A percentile compares a stretch with the other conserved stretches of the same genome.
Evolutionary conservation across 805 yeast species (phyloP).

Genomic region (Myxozyma nipponensis): DNA sequence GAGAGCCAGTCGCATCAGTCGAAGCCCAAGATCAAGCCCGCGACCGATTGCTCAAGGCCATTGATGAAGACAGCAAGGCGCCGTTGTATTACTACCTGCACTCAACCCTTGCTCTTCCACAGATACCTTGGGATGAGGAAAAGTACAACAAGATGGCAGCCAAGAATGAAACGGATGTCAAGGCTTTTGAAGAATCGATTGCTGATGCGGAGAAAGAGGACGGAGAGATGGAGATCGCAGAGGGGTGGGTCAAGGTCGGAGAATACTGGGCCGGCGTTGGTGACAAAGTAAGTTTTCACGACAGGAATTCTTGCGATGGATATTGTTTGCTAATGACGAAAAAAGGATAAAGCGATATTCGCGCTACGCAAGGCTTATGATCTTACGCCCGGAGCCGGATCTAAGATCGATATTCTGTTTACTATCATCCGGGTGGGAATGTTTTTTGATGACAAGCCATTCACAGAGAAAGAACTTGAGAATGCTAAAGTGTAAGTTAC

Average conservation of each 20-base stretch:
- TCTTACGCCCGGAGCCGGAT: slow-evolving; percentile 78
- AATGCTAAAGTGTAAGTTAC: slow-evolving; percentile 48
- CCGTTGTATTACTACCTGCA: slow-evolving; percentile 75
- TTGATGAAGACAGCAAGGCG: slow-evolving; percentile 63
- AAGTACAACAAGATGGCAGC: slow-evolving; percentile 50
- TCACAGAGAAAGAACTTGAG: slow-evolving; percentile 68
- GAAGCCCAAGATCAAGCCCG: slow-evolving; percentile 44
- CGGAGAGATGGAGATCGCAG: slow-evolving; percentile 78
- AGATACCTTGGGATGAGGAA: slow-evolving; percentile 57
- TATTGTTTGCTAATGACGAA: not conserved
- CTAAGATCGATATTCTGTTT: slow-evolving; percentile 80
- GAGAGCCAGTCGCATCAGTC: slow-evolving; percentile 38
- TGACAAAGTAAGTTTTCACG: slow-evolving; percentile 67
- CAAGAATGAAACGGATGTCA: slow-evolving; percentile 55
- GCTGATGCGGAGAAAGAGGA: slow-evolving; percentile 63
- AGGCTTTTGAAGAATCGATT: slow-evolving; percentile 45
- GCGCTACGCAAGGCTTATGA: slow-evolving; percentile 56
- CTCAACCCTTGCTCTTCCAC: slow-evolving; percentile 41
- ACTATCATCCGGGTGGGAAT: slow-evolving; percentile 86
- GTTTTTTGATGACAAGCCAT: slow-evolving; percentile 72
- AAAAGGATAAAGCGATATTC: slow-evolving; percentile 20
- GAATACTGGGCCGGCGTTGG: slow-evolving; percentile 85
- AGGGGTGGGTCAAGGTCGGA: slow-evolving; percentile 74
- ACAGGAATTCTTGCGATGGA: slow-evolving; percentile 50
- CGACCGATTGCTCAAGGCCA: slow-evolving; percentile 48